Conservation (phyloP, 805 yeast species). For the Spencermartinsiella europaea region DNA sequence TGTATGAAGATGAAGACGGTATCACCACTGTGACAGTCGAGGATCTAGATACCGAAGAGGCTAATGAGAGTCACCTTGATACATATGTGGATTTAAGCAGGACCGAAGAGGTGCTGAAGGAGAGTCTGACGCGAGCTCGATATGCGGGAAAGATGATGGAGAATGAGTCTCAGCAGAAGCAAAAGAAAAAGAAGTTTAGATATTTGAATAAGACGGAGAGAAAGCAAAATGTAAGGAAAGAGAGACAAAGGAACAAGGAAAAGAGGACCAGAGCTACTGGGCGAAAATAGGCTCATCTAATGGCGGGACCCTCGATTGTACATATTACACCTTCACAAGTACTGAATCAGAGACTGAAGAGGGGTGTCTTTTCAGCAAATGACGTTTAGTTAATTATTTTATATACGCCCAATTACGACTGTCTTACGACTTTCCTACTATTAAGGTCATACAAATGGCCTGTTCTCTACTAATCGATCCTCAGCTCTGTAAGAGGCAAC, state of each 20-base stretch:
- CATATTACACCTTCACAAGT: too few species aligned
- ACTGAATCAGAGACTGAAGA: too few species aligned
- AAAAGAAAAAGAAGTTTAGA: constrained; percentile 76
- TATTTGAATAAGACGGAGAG: constrained; percentile 81
- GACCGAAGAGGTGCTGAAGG: constrained; percentile 64
- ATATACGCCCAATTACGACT: too few species aligned
- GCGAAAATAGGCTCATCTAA: neutral
- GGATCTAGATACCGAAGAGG: constrained; percentile 45
- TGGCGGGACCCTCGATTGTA: neutral
- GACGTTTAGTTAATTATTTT: too few species aligned
- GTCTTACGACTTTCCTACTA: too few species aligned
- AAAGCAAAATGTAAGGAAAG: constrained; percentile 44
- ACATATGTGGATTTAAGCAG: constrained; percentile 63
- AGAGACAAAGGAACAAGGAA: constrained; percentile 38
- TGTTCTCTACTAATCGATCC: neutral
- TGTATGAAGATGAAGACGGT: constrained; percentile 35
- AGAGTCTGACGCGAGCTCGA: constrained; percentile 72
- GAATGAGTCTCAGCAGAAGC: constrained; percentile 24
- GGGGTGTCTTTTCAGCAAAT: too few species aligned
- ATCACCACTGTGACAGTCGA: constrained; percentile 54
- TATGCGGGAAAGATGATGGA: constrained; percentile 68
- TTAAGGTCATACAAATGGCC: too few species aligned
- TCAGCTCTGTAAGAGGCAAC: neutral
- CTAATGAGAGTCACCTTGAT: constrained; percentile 42
- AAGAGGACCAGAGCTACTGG: constrained; percentile 2